Conservation (phyloP, 495 filamentous ascomycete genomes). For the Tuber umbilicatum region DNA sequence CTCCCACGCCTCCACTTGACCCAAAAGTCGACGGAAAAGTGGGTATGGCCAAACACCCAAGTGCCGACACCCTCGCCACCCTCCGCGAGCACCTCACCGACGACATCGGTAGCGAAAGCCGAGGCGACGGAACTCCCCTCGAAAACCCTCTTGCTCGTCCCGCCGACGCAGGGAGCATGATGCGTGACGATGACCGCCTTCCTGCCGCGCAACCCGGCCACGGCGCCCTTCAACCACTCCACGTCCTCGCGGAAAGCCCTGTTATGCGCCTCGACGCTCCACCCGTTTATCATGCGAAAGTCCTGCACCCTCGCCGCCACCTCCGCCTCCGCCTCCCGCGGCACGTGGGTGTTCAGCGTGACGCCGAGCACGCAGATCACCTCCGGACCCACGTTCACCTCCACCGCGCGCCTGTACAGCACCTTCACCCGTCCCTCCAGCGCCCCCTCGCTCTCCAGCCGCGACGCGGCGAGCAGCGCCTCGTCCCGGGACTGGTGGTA, state of each 20-base stretch:
- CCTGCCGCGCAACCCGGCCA: constrained; percentile 38
- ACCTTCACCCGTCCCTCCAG: constrained; percentile 48
- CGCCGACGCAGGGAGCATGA: constrained; percentile 49
- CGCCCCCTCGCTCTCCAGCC: constrained; percentile 46
- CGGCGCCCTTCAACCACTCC: constrained; percentile 47
- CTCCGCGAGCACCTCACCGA: constrained; percentile 41
- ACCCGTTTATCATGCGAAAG: constrained; percentile 49
- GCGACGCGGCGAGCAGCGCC: constrained; percentile 46
- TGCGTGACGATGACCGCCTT: constrained; percentile 50
- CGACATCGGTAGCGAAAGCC: constrained; percentile 52
- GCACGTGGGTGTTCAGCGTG: constrained; percentile 53
- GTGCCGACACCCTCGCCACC: constrained; percentile 33
- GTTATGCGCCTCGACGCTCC: constrained; percentile 51
- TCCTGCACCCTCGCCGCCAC: constrained; percentile 48
- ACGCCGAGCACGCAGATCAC: constrained; percentile 48
- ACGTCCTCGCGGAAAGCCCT: constrained; percentile 45
- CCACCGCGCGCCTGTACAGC: constrained; percentile 46
- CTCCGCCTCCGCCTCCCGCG: constrained; percentile 41
- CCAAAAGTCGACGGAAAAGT: constrained; percentile 47
- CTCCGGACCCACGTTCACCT: constrained; percentile 22
- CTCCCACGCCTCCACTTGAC: constrained; percentile 32
- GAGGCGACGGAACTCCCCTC: constrained; percentile 44
- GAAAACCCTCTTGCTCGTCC: constrained; percentile 47
- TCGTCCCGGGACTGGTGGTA: constrained; percentile 45
- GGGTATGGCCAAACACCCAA: constrained; percentile 55